Evolutionary conservation across 108 stramenopile genomes (phyloP).

Genomic region (Cylindrotheca fusiformis): DNA sequence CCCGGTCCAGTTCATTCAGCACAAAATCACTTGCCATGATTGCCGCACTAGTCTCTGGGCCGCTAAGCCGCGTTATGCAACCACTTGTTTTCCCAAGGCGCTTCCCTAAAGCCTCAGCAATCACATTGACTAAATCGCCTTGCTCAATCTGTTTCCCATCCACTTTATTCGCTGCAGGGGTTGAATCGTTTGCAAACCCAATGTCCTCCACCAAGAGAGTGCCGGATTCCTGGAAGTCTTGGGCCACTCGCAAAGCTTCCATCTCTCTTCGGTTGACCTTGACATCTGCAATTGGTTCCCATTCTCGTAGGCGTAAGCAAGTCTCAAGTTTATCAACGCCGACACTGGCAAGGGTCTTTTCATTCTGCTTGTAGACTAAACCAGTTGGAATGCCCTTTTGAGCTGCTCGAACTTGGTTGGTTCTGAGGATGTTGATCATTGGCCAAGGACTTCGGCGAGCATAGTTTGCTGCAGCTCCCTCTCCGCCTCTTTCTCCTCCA

Average conservation of each 20-base stretch:
- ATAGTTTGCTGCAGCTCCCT: conserved; percentile 87
- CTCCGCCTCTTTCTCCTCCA: conserved; percentile 77
- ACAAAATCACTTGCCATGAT: conserved; percentile 85
- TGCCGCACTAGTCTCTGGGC: conserved; percentile 77
- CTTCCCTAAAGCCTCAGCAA: conserved; percentile 70
- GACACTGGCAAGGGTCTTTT: conserved; percentile 80
- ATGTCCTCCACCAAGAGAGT: conserved; percentile 59
- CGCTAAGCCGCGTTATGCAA: conserved; percentile 26
- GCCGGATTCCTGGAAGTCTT: conserved; percentile 74
- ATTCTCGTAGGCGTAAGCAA: conserved; percentile 89
- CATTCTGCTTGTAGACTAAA: conserved; percentile 94
- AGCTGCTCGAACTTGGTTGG: conserved; percentile 88
- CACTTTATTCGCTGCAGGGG: conserved; percentile 79
- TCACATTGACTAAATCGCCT: conserved; percentile 76
- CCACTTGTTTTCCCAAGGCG: conserved; percentile 33
- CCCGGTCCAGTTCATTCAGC: conserved; percentile 53
- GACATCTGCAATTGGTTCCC: conserved; percentile 72
- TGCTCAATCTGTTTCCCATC: conserved; percentile 73
- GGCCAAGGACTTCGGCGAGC: conserved; percentile 93
- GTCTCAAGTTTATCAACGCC: conserved; percentile 78
- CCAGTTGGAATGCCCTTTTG: conserved; percentile 96
- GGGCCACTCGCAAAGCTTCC: conserved; percentile 81
- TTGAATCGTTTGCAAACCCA: conserved; percentile 53
- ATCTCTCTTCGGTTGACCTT: conserved; percentile 84
- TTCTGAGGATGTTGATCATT: conserved; percentile 97